Evolutionary conservation across 768 basidiomycete species (phyloP), one percentile per base, ranked within the genome.

Genomic region (Russula sp.): DNA sequence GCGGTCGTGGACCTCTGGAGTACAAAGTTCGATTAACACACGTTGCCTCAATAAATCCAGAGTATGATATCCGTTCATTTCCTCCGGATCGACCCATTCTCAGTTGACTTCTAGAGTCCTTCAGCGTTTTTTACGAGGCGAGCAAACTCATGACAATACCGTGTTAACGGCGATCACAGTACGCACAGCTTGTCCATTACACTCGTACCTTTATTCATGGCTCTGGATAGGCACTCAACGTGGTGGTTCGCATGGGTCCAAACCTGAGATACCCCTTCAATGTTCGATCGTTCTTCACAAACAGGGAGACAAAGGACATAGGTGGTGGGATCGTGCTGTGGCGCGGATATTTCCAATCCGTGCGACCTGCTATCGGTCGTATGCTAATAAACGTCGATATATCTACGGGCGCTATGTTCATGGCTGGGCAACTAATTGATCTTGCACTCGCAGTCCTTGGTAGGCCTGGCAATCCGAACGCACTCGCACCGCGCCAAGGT

Each of bases 321-420:
- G 86, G 88, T 0, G 69, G 71, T 0, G 89, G 90, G 0, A 76
- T 92, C 3, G 79, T 83, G 14, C 77, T 90, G 0, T 88, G 88
- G 88, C 78, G 89, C 3, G 90, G 90, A 0, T 90, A 87, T 58
- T 91, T 92, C 73, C 90, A 91, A 69, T 87, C 86, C 0, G 79
- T 90, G 13, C 78, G 90, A 22, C 88, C 89, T 4, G 81, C 81
- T 0, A 77, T 84, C 18, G 83, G 83, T 0, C 74, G 75, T 0
- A 79, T 92, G 67, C 71, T 90, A 32, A 75, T 91, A 66, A 92
- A 91, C 60, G 78, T 92, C 65, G 90, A 92, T 63, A 87, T 90
- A 50, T 83, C 85, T 0, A 88, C 88, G 0, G 89, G 85, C 0
- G 80, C 84, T 32, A 88, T 92, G 85, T 90, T 85, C 69, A 82